Evolutionary conservation across 805 yeast genomes (phyloP), one percentile per base, ranked within the genome.

Genomic region (Starmerella apis): DNA sequence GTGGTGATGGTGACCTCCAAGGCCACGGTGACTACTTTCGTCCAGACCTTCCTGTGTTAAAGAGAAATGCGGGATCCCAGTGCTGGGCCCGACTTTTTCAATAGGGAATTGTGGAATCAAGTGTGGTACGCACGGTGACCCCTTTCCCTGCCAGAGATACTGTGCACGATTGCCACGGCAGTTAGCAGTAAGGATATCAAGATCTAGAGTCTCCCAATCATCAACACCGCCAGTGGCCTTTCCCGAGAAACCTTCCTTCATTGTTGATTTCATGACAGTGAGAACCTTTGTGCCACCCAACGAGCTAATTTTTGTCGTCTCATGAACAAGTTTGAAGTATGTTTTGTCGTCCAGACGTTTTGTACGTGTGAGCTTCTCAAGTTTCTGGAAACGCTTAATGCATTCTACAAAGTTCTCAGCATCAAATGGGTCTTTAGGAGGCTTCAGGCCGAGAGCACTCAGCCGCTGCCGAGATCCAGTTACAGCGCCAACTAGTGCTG

Each of bases 351-450:
- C 87, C 30, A 83, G 67, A 53, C 72, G 73, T 52, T 77, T 63
- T 22, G 74, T 73, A 51, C 71, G 69, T 3, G 74, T 72, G 7
- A 82, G 60, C 54, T 75, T 74, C 55, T 73, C 71, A 52, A 80
- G 83, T 61, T 79, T 84, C 64, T 92, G 96, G 63, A 88, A 90
- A 52, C 78, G 81, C 2, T 78, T 77, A 23, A 92, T 74, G 6
- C 86, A 76, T 2, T 73, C 64, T 65, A 79, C 74, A 58, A 90
- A 83, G 44, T 74, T 74, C 47, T 80, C 82, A 46, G 78, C 79
- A 53, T 84, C 90, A 61, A 83, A 80, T 0, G 95, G 90, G 61
- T 92, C 97, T 60, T 86, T 83, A 16, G 79, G 92, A 59, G 72
- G 84, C 59, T 66, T 74, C 66, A 62, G 77, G 66, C 61, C 76